Conservation (phyloP, 1,284 basidiomycete genomes). For the Leccinum pseudoinsigne region DNA sequence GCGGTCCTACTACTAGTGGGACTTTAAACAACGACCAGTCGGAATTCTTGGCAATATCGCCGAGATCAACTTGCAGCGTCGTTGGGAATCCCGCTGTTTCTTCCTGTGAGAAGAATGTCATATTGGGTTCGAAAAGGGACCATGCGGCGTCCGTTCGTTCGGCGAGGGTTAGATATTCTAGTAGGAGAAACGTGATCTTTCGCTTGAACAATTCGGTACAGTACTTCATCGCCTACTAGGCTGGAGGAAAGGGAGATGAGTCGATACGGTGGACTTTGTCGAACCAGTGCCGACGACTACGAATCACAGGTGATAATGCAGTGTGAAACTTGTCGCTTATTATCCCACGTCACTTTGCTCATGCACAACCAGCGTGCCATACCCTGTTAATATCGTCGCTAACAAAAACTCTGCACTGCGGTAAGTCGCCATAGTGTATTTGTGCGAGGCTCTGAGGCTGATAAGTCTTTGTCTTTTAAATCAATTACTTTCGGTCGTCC, state of each 20-base stretch:
- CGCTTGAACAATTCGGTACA: neutral
- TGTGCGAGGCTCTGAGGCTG: neutral
- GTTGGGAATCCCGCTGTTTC: neutral
- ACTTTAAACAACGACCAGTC: neutral
- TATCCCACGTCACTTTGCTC: conserved; percentile 24
- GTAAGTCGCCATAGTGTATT: conserved; percentile 15
- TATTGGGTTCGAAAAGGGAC: neutral
- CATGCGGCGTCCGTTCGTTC: neutral
- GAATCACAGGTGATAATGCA: neutral
- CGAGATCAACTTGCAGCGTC: neutral
- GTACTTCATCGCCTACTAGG: neutral
- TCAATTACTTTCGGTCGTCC: neutral
- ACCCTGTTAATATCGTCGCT: conserved; percentile 12
- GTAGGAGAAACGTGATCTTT: neutral
- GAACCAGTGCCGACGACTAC: neutral
- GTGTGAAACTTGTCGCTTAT: neutral
- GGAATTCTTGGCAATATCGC: neutral
- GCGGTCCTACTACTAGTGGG: neutral
- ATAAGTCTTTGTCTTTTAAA: neutral
- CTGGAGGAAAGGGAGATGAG: neutral
- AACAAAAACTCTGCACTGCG: conserved; percentile 8
- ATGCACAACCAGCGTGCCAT: conserved; percentile 16
- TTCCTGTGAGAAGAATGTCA: neutral
- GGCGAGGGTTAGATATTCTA: neutral
- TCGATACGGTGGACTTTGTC: neutral